Evolutionary conservation across 192 early-diverging fungal genomes (phyloP).

Genomic region (Coemansia sp.): DNA sequence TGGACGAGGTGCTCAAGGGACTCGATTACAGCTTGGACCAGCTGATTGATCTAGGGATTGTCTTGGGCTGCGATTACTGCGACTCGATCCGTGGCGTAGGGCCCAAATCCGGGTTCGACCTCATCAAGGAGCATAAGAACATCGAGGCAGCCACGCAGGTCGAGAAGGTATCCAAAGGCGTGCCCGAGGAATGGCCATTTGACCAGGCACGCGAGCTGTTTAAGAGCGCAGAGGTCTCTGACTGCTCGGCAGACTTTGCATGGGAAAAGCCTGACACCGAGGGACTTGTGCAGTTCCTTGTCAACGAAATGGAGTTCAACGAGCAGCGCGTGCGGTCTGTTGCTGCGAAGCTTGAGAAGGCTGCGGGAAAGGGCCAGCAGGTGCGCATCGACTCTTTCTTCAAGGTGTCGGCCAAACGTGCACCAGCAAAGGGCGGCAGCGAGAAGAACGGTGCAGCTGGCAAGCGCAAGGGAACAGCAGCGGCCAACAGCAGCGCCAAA

Average conservation of each 20-base stretch:
- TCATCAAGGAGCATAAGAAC: conserved; percentile 81
- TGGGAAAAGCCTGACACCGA: conserved; percentile 80
- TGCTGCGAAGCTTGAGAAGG: conserved; percentile 77
- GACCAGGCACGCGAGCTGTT: conserved; percentile 89
- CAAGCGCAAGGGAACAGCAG: conserved; percentile 26
- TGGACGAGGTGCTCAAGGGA: conserved; percentile 79
- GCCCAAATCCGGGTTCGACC: conserved; percentile 74
- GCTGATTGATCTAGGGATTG: conserved; percentile 97
- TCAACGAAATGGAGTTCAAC: conserved; percentile 93
- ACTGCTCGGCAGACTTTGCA: conserved; percentile 62
- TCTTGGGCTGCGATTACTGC: conserved; percentile 97
- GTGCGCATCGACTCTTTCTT: conserved; percentile 93
- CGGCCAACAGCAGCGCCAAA: conserved; percentile 14
- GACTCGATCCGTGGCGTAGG: conserved; percentile 94
- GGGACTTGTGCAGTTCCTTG: conserved; percentile 83
- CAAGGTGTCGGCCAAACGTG: conserved; percentile 48
- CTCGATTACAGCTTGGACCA: conserved; percentile 72
- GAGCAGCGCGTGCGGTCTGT: conserved; percentile 87
- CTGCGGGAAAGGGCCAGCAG: conserved; percentile 77
- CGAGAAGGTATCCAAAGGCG: conserved; percentile 73
- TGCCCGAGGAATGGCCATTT: conserved; percentile 90
- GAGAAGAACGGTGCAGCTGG: not conserved
- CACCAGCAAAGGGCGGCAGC: conserved; percentile 7
- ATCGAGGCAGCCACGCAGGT: conserved; percentile 81
- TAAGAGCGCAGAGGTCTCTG: conserved; percentile 71